A percentile compares a stretch with the other conserved stretches of the same genome.
Evolutionary conservation across 2,329 filamentous ascomycete genomes (phyloP).

Genomic region (Trichothecium sympodiale): DNA sequence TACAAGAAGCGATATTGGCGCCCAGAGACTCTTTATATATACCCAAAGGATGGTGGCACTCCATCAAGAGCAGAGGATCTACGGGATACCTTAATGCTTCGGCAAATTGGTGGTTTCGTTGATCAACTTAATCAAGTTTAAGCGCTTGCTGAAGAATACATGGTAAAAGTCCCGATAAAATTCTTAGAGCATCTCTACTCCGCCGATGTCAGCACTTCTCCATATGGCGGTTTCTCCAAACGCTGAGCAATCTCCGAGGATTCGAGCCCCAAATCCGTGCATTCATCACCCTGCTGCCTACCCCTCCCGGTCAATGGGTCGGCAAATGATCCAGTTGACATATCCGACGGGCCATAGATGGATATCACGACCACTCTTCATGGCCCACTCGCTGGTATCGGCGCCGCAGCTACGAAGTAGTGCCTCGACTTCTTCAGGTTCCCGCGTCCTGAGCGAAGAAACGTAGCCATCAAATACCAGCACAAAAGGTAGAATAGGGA

Average conservation of each 20-base stretch:
- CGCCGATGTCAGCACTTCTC: too few relatives aligned
- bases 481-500: conserved; percentile 58
- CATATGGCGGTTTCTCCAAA: too few relatives aligned
- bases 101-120: conserved; percentile 36
- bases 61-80: conserved; percentile 25
- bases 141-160: too few relatives aligned
- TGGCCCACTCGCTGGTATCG: conserved; percentile 32
- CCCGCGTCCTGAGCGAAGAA: conserved; percentile 56
- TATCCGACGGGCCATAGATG: conserved; percentile 41
- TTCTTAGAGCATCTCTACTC: too few relatives aligned
- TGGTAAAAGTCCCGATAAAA: neutral
- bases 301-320: conserved; percentile 16
- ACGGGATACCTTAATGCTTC: conserved; percentile 28
- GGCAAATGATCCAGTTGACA: conserved; percentile 40
- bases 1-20: conserved; percentile 43
- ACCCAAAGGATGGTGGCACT: conserved; percentile 34
- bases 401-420: conserved; percentile 44
- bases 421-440: conserved; percentile 49
- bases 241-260: too few relatives aligned
- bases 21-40: conserved; percentile 36
- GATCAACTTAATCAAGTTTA: conserved; percentile 3
- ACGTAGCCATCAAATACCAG: conserved; percentile 59
- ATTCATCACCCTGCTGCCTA: too few relatives aligned
- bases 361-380: conserved; percentile 32
- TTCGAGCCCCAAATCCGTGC: too few relatives aligned